These are phyloP conservation scores for Dichotomopilus funicola DNA, from an alignment of 2,329 filamentous ascomycete species.

Conservation along the genomic window DNA sequence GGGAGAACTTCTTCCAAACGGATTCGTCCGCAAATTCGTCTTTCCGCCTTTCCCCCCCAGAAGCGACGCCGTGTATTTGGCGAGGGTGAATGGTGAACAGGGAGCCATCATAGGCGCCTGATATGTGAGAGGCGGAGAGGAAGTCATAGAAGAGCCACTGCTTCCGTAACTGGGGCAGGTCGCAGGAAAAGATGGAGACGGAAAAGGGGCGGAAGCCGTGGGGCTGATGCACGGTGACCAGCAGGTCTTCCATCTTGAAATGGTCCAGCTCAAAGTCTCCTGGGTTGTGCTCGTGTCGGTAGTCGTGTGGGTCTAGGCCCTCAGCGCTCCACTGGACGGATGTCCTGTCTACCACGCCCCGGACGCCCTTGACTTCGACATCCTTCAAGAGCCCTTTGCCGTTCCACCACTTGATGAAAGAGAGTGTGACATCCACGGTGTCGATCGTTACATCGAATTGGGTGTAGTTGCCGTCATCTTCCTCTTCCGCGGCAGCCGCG, in stretches of 20 bases:
- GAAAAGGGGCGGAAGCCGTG: conserved; percentile 88
- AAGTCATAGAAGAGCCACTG: conserved; percentile 99
- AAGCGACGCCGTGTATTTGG: conserved; percentile 75
- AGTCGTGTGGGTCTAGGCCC: conserved; percentile 73
- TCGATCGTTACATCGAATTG: conserved; percentile 95
- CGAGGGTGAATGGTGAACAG: conserved; percentile 95
- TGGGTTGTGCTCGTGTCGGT: conserved; percentile 77
- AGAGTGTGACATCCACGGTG: conserved; percentile 91
- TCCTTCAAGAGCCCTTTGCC: conserved; percentile 86
- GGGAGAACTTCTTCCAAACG: conserved; percentile 92
- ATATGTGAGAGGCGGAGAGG: conserved; percentile 90
- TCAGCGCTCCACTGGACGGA: conserved; percentile 66
- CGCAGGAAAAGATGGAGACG: conserved; percentile 91
- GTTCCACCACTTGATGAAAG: conserved; percentile 99
- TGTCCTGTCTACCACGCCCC: conserved; percentile 87
- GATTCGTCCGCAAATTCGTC: conserved; percentile 58
- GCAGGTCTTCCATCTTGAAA: conserved; percentile 90
- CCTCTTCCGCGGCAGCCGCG: conserved; percentile 32
- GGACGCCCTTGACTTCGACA: conserved; percentile 88
- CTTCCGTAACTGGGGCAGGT: conserved; percentile 85
- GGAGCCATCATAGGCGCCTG: conserved; percentile 89
- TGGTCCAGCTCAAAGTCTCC: conserved; percentile 96
- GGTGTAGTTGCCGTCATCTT: conserved; percentile 93
- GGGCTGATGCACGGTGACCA: conserved; percentile 89
- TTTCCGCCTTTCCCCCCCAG: conserved; percentile 50